Percentiles rank a stretch among this genome's conserved stretches.
These are phyloP conservation scores for Aspergillus bridgeri DNA, from an alignment of 495 filamentous ascomycete species.

Conservation along the genomic window DNA sequence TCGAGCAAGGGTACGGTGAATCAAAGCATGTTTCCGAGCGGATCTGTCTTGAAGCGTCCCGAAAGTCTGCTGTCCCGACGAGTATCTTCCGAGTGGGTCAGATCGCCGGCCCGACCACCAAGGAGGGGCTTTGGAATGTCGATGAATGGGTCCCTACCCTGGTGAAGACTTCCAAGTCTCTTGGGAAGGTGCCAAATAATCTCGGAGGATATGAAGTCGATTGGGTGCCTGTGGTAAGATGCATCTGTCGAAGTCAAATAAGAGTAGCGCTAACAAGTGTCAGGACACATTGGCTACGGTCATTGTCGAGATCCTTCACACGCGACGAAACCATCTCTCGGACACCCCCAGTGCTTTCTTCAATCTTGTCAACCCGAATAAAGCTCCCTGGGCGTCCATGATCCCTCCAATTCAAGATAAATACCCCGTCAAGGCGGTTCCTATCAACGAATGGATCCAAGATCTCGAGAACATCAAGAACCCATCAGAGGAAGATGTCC, in stretches of 20 bases:
- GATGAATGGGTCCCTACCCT: conserved; percentile 36
- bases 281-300: conserved; percentile 17
- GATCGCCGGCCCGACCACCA: conserved; percentile 46
- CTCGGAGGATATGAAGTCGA: conserved; percentile 9
- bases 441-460: conserved; percentile 17
- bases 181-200: conserved; percentile 13
- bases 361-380: conserved; percentile 26
- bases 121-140: conserved; percentile 30
- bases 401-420: conserved; percentile 8
- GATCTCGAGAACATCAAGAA: conserved; percentile 14
- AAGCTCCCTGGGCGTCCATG: conserved; percentile 18
- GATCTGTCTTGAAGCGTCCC: conserved; percentile 44
- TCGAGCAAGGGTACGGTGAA: conserved; percentile 47
- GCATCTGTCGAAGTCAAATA: too few relatives aligned
- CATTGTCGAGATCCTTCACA: conserved; percentile 12
- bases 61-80: conserved; percentile 34
- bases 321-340: conserved; percentile 4
- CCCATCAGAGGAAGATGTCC: conserved; percentile 8
- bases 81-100: conserved; percentile 55
- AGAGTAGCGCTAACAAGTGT: neutral
- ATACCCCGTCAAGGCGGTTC: conserved; percentile 7
- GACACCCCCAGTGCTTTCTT: conserved; percentile 9
- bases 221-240: conserved; percentile 19
- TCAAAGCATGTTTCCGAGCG: conserved; percentile 53
- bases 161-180: conserved; percentile 20